Evolutionary conservation across 805 yeast genomes (phyloP).

Genomic region (Sugiyamaella chiloensis): DNA sequence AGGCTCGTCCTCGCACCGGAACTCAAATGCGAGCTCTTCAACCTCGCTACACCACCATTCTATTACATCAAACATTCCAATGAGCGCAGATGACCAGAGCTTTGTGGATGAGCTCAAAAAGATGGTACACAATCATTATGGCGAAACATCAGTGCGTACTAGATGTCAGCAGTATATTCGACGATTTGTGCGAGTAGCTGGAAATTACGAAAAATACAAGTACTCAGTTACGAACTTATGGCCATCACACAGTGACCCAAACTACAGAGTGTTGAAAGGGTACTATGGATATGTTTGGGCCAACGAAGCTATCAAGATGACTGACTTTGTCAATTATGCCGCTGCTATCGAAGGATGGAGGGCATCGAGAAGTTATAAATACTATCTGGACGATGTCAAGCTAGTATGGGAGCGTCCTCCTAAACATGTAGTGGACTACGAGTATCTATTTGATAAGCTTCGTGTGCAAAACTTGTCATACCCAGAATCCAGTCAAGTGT

Average conservation of each 20-base stretch:
- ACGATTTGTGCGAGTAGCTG: constrained; percentile 30
- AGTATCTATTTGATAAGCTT: constrained; percentile 30
- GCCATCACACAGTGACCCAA: constrained; percentile 17
- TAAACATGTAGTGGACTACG: constrained; percentile 29
- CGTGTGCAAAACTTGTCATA: constrained; percentile 24
- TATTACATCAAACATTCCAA: not conserved
- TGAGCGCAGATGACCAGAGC: constrained; percentile 21
- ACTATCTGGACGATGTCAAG: constrained; percentile 25
- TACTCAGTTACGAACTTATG: constrained; percentile 21
- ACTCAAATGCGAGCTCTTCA: not conserved
- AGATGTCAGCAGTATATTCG: constrained; percentile 28
- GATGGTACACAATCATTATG: constrained; percentile 31
- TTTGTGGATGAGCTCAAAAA: constrained; percentile 28
- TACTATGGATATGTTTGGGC: constrained; percentile 35
- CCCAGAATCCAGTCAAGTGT: constrained; percentile 28
- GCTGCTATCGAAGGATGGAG: constrained; percentile 33
- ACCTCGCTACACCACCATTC: not conserved
- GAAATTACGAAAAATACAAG: constrained; percentile 27
- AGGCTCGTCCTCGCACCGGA: constrained; percentile 1
- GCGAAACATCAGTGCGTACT: constrained; percentile 29
- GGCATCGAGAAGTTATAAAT: constrained; percentile 25
- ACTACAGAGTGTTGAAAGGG: constrained; percentile 25
- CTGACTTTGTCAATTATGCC: constrained; percentile 25
- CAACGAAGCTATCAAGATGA: constrained; percentile 24
- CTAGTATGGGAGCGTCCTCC: constrained; percentile 23